Evolutionary conservation across 768 basidiomycete genomes (phyloP).

Genomic region (Amyloporia xantha): DNA sequence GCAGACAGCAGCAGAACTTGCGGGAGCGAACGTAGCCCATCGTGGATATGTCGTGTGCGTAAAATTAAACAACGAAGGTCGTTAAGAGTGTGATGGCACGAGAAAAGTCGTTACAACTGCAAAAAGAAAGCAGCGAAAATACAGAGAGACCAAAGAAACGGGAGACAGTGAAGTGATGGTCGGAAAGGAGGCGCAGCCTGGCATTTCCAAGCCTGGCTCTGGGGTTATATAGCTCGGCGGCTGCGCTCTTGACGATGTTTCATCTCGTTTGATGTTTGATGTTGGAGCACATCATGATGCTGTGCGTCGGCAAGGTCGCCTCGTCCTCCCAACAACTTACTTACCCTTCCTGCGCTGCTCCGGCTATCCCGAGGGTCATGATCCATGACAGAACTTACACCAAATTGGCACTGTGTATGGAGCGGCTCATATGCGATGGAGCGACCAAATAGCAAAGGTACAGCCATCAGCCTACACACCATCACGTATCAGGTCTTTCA

Average conservation of each 20-base stretch:
- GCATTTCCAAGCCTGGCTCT: neutral
- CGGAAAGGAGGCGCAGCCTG: slow-evolving; percentile 8
- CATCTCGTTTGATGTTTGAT: slow-evolving; percentile 4
- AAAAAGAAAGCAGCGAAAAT: neutral
- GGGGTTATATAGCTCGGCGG: slow-evolving; percentile 4
- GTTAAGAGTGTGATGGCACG: neutral
- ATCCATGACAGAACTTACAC: neutral
- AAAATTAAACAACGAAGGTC: neutral
- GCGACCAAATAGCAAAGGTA: too few relatives aligned
- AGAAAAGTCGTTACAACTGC: slow-evolving; percentile 1
- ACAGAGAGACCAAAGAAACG: slow-evolving; percentile 4
- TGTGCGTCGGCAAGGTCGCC: slow-evolving; percentile 4
- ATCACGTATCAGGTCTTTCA: neutral
- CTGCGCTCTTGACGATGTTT: neutral
- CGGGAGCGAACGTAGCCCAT: slow-evolving; percentile 48
- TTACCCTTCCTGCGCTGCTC: neutral
- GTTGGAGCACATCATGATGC: slow-evolving; percentile 3
- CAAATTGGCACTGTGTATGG: too few relatives aligned
- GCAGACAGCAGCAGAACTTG: slow-evolving; percentile 61
- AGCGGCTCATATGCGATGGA: too few relatives aligned
- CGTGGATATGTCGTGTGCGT: slow-evolving; percentile 14
- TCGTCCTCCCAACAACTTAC: neutral
- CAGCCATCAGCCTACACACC: too few relatives aligned
- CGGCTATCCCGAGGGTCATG: neutral
- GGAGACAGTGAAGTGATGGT: slow-evolving; percentile 7